These are phyloP conservation scores for Cystodermella granulosa DNA, from an alignment of 1,284 basidiomycete genomes.

Conservation along the genomic window DNA sequence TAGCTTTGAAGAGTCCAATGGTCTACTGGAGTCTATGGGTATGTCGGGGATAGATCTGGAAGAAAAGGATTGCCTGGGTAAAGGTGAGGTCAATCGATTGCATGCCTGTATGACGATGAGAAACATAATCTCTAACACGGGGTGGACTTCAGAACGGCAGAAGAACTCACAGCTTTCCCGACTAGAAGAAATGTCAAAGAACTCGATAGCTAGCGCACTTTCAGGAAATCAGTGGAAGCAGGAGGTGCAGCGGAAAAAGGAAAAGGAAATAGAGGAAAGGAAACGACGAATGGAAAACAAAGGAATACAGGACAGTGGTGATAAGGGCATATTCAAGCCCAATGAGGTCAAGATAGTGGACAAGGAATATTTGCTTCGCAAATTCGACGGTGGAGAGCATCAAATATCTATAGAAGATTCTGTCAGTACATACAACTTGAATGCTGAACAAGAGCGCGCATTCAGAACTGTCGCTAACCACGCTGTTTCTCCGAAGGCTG, in stretches of 20 bases:
- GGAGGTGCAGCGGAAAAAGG: neutral
- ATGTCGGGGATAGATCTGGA: neutral
- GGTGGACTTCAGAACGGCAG: neutral
- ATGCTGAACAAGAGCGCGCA: slow-evolving; percentile 27
- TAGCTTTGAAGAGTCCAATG: neutral
- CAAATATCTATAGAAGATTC: neutral
- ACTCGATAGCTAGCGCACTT: too few species aligned
- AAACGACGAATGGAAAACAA: neutral
- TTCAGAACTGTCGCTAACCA: slow-evolving; percentile 27
- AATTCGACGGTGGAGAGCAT: neutral
- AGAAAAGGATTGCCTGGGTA: neutral
- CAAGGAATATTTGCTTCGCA: neutral
- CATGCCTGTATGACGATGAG: neutral
- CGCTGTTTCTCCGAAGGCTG: slow-evolving; percentile 6
- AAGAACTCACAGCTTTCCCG: neutral
- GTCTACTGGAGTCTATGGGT: neutral
- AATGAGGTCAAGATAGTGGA: neutral
- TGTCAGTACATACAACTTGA: neutral
- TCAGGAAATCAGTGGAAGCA: neutral
- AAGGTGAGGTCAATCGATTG: neutral
- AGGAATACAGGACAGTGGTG: neutral
- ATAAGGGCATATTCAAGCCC: neutral
- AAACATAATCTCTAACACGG: neutral
- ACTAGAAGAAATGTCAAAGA: neutral
- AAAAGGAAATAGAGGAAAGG: slow-evolving; percentile 1